A percentile compares a stretch with the other conserved stretches of the same genome.
These are phyloP conservation scores for Vicia sativa DNA, from an alignment of 306 rosid species.

Conservation along the genomic window DNA sequence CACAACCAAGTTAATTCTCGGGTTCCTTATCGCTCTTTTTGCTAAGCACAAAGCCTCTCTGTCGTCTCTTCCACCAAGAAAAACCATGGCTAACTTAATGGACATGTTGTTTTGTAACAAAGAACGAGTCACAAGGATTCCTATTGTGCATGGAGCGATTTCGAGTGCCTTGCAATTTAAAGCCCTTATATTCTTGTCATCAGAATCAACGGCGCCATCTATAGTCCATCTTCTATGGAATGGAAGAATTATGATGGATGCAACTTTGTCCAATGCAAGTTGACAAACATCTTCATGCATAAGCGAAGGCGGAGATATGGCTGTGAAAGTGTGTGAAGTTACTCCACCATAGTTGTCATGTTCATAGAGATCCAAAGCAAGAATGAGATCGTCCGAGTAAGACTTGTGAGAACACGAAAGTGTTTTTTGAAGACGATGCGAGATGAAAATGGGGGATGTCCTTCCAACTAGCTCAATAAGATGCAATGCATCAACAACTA, in stretches of 20 bases:
- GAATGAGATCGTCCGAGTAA: constrained; percentile 47
- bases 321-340: constrained; percentile 44
- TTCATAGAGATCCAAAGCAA: constrained; percentile 44
- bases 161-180: constrained; percentile 47
- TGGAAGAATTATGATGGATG: constrained; percentile 54
- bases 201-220: constrained; percentile 49
- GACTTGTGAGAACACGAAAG: constrained; percentile 19
- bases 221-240: constrained; percentile 56
- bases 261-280: constrained; percentile 52
- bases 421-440: constrained; percentile 44
- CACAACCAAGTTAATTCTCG: constrained; percentile 40
- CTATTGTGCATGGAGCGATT: constrained; percentile 60
- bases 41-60: constrained; percentile 56
- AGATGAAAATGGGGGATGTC: constrained; percentile 46
- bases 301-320: constrained; percentile 43
- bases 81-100: constrained; percentile 47
- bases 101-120: neutral
- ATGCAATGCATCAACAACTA: constrained; percentile 48
- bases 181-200: constrained; percentile 47
- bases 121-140: constrained; percentile 50
- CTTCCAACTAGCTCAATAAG: constrained; percentile 53
- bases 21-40: constrained; percentile 44
- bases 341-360: constrained; percentile 36
- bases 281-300: constrained; percentile 66
- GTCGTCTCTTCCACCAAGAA: constrained; percentile 59